Conservation (phyloP, 148 eudicot genomes). For the Nyssa sinensis region DNA sequence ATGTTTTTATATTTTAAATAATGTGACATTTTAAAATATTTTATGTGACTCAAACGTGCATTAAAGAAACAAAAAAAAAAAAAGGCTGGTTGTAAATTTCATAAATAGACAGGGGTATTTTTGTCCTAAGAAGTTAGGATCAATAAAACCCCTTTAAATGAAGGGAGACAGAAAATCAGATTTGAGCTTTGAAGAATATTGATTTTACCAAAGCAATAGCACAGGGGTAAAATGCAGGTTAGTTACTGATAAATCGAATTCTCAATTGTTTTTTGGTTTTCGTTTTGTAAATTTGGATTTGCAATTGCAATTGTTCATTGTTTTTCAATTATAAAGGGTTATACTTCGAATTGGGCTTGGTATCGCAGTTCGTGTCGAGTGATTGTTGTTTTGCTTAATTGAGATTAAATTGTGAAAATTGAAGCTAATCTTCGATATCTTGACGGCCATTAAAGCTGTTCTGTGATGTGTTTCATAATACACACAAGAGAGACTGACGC, state of each 20-base stretch:
- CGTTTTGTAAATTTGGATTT: background rate
- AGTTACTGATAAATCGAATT: background rate
- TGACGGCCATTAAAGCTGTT: background rate
- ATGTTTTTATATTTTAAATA: no score
- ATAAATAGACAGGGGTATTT: no score
- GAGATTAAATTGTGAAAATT: background rate
- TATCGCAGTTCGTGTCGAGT: background rate
- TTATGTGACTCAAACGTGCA: no score
- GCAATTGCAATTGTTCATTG: background rate
- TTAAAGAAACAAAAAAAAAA: no score
- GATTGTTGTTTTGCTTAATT: background rate
- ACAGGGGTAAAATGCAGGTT: conserved; percentile 1
- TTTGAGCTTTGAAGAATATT: no score
- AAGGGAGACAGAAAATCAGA: no score
- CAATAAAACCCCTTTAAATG: no score
- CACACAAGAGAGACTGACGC: no score
- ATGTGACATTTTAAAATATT: no score
- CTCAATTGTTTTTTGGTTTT: background rate
- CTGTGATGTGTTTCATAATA: background rate
- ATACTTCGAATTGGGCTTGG: background rate
- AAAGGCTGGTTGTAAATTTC: no score
- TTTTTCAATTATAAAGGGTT: background rate
- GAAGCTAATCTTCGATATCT: background rate
- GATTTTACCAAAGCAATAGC: no score
- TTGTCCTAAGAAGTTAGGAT: no score